Base-by-base conservation (phyloP, 768 basidiomycete genomes). In the Tricholoma hemisulphureum region DNA sequence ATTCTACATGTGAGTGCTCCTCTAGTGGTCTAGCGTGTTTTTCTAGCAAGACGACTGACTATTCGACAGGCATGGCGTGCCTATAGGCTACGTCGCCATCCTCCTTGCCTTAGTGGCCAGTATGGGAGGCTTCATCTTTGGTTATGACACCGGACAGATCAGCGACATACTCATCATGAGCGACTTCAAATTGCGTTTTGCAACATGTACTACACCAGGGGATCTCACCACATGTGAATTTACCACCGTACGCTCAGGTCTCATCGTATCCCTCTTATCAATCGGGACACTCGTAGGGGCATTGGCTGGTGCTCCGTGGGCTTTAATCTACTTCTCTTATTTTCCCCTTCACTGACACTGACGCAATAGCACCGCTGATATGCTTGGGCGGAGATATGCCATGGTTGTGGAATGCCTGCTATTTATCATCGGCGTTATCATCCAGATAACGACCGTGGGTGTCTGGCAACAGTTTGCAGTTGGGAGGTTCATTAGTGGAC, bases 131-230 rank as follows among this genome's bases (percentile, higher is more conserved):
- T 83, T 84, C 70, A 83, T 84, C 59, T 84, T 84, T 55, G 83
- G 82, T 54, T 87, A 88, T 61, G 86, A 89, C 68, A 89, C 87
- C 11, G 88, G 88, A 23, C 89, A 91, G 69, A 91, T 92, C 60
- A 85, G 85, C 52, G 87, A 88, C 67, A 87, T 92, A 62, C 73
- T 89, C 24, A 73, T 89, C 69, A 89, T 91, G 87, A 67, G 79
- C 10, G 85, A 88, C 70, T 89, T 89, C 69, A 72, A 80, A 32
- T 71, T 76, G 9, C 83, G 88, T 13, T 90, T 92, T 64, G 87
- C 79, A 2, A 70, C 72, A 14, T 86, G 85, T 64, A 56, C 68
- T 0, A 74, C 70, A 20, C 75, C 73, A 2, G 68, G 73, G 9
- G 76, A 73, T 49, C 69, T 66, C 2, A 62, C 66, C 6, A 76